Conservation (phyloP, 331 rosid genomes). For the Ulmus americana region DNA sequence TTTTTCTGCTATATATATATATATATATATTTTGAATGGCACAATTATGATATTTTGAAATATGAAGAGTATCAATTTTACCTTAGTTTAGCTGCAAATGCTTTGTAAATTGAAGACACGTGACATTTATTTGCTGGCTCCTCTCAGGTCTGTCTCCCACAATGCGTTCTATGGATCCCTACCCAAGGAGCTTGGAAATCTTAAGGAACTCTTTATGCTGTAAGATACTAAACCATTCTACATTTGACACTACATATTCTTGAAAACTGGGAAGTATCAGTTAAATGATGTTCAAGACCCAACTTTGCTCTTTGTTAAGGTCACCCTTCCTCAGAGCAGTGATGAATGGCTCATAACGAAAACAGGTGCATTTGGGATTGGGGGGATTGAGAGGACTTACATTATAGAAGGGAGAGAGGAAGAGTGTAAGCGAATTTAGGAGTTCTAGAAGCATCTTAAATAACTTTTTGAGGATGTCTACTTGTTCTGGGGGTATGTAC, state of each 20-base stretch:
- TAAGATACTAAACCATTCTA: constrained; percentile 12
- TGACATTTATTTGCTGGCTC: neutral
- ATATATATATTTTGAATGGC: no score
- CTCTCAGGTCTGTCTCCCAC: constrained; percentile 19
- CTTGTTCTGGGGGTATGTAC: no score
- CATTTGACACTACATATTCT: neutral
- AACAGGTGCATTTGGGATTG: neutral
- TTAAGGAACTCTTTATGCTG: constrained; percentile 14
- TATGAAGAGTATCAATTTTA: neutral
- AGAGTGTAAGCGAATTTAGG: no score
- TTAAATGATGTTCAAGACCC: neutral
- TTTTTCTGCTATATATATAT: neutral
- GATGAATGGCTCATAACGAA: neutral
- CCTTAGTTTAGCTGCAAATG: neutral
- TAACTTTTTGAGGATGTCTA: no score
- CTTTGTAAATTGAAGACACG: neutral
- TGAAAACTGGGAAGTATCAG: neutral
- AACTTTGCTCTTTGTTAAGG: neutral
- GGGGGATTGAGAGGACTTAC: no score
- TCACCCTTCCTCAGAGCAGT: neutral
- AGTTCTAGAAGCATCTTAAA: no score
- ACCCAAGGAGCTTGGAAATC: constrained; percentile 39
- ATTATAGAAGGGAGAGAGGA: no score
- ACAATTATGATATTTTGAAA: neutral
- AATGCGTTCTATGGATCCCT: constrained; percentile 25